Evolutionary conservation across 139 green algal genomes (phyloP).

Genomic region (Chlorella ohadii): DNA sequence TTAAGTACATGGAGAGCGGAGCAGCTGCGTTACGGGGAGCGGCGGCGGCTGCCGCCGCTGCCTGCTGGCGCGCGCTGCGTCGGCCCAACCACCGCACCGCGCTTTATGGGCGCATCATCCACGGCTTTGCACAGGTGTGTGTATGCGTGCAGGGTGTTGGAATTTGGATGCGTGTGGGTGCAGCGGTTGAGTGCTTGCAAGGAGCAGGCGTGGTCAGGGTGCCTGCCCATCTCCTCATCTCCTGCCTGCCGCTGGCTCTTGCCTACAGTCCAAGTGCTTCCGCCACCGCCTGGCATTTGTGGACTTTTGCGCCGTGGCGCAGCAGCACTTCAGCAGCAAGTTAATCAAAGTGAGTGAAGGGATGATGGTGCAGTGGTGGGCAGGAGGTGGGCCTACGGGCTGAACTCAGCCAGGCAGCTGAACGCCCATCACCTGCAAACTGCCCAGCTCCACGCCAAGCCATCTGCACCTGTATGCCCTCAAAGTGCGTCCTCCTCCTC

Average conservation of each 20-base stretch:
- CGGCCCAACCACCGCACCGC: conserved; percentile 62
- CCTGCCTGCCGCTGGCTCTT: background rate
- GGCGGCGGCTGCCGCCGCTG: conserved; percentile 56
- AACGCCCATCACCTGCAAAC: background rate
- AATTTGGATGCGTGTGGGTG: too few relatives aligned
- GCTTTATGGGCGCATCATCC: conserved; percentile 61
- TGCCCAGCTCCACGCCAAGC: background rate
- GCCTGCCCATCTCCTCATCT: background rate
- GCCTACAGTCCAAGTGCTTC: conserved; percentile 43
- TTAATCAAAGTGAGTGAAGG: conserved; percentile 1
- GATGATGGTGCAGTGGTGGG: too few relatives aligned
- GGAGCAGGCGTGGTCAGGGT: too few relatives aligned
- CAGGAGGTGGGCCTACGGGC: background rate
- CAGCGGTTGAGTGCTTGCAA: too few relatives aligned
- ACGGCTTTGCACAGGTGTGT: conserved; percentile 61
- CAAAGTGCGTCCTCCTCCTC: too few relatives aligned
- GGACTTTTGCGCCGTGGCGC: conserved; percentile 50
- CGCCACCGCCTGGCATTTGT: conserved; percentile 60
- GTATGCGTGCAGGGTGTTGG: background rate
- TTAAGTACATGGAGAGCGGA: conserved; percentile 49
- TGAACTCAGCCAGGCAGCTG: too few relatives aligned
- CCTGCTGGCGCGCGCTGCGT: conserved; percentile 53
- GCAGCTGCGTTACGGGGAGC: conserved; percentile 54
- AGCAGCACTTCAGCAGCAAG: conserved; percentile 52
- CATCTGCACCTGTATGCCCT: background rate